Evolutionary conservation across 139 green algal species (phyloP), one percentile per base, ranked within the genome.

Genomic region (Spirogloea muscicola): DNA sequence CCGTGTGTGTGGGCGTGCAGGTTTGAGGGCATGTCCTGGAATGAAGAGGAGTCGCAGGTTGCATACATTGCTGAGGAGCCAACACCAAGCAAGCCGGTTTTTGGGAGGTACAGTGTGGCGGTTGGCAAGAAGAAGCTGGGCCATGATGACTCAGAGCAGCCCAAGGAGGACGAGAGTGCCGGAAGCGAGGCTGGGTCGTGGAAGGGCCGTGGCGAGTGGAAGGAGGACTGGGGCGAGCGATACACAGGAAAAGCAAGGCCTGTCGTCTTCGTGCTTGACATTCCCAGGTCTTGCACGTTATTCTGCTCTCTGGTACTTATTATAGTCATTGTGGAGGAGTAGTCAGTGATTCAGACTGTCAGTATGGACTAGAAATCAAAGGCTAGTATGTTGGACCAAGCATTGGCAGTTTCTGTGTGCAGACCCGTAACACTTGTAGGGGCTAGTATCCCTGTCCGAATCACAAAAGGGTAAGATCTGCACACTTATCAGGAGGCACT

Each of bases 141-240:
- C 13, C 13, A 52, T 13, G n/a, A n/a, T n/a, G n/a, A n/a, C n/a
- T n/a, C n/a, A 18, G 39, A 66, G 3, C 9, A 3, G 34, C 40
- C 38, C 0, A n/a, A 33, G 13, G 44, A 74, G 18, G n/a, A n/a
- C n/a, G n/a, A n/a, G 57, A 18, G 13, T n/a, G 31, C 13, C 57
- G 18, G 77, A 57, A n/a, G 33, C 49, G 44, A 74, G 18, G 67
- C 68, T 18, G 66, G 61, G 16, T 80, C 66, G n/a, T 96, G 91
- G 91, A 74, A 85, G 1, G 91, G 91, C 1, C 73, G 88, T 21
- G 88, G 78, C 6, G 46, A 72, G 41, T 88, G 67, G 61, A 69
- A 80, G 57, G 89, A 95, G 58, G 91, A 96, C 80, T 96, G 91
- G 91, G 91, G 91, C 0, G 91, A 96, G 83, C 71, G 88, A 3